Evolutionary conservation across 2,329 filamentous ascomycete genomes (phyloP).

Genomic region (Verticillium alfalfae): DNA sequence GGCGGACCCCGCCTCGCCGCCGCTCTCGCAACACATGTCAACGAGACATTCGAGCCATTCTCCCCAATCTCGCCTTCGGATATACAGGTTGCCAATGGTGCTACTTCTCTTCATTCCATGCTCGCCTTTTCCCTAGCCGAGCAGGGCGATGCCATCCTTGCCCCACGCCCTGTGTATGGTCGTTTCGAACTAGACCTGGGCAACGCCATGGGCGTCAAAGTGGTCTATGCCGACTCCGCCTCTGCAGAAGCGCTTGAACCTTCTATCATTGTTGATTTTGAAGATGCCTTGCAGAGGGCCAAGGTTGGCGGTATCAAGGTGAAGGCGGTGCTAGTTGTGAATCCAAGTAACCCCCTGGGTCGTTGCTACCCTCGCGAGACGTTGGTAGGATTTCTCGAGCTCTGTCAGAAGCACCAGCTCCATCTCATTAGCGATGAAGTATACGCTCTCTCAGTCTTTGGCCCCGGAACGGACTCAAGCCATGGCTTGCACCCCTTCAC

Average conservation of each 20-base stretch:
- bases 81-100: constrained; percentile 26
- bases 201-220: constrained; percentile 26
- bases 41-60: constrained; percentile 27
- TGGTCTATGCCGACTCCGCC: constrained; percentile 38
- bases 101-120: constrained; percentile 32
- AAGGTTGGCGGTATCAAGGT: constrained; percentile 30
- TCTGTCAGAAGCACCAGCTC: constrained; percentile 43
- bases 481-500: constrained; percentile 30
- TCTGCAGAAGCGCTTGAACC: constrained; percentile 38
- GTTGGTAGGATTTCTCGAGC: constrained; percentile 35
- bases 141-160: constrained; percentile 30
- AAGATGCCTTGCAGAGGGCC: constrained; percentile 30
- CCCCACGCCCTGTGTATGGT: constrained; percentile 37
- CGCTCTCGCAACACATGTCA: constrained; percentile 29
- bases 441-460: constrained; percentile 46
- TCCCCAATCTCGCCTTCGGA: constrained; percentile 19
- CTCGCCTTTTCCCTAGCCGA: constrained; percentile 32
- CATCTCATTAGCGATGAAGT: constrained; percentile 56
- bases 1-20: constrained; percentile 26
- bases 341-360: constrained; percentile 48
- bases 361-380: constrained; percentile 37
- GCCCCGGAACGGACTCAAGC: constrained; percentile 20
- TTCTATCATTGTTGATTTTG: constrained; percentile 35
- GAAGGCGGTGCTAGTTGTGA: constrained; percentile 43
- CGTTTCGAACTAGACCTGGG: constrained; percentile 43